Percentiles rank a stretch among this genome's conserved stretches.
Conservation (phyloP, 345 rosid genomes). For the Iberis pinnata region DNA sequence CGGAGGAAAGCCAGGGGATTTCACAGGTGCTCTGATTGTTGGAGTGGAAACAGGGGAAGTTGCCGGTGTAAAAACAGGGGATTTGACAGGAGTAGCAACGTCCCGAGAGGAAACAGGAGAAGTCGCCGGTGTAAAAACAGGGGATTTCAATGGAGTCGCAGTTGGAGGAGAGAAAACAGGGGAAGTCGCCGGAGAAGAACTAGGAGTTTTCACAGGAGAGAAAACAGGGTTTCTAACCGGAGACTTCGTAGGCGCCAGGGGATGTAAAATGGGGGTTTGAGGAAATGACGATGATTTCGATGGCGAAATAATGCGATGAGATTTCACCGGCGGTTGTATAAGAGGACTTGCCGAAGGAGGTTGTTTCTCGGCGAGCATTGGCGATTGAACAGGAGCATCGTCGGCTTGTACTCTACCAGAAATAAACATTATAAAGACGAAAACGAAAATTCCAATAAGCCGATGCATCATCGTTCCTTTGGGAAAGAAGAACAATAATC, state of each 20-base stretch:
- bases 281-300: slow-evolving; percentile 14
- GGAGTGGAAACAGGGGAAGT: slow-evolving; percentile 20
- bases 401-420: slow-evolving; percentile 25
- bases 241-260: slow-evolving; percentile 12
- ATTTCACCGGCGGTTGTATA: background rate
- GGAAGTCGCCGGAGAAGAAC: slow-evolving; percentile 22
- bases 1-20: too few species aligned
- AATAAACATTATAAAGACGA: slow-evolving; percentile 23
- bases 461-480: slow-evolving; percentile 13
- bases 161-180: slow-evolving; percentile 6
- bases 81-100: background rate
- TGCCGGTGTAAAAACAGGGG: slow-evolving; percentile 3
- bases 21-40: too few species aligned
- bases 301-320: slow-evolving; percentile 24
- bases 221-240: background rate
- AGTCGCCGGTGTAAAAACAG: slow-evolving; percentile 5
- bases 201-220: background rate
- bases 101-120: slow-evolving; percentile 31
- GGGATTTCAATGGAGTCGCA: slow-evolving; percentile 7
- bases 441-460: slow-evolving; percentile 9
- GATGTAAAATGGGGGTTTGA: slow-evolving; percentile 8
- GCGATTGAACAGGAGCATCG: slow-evolving; percentile 40
- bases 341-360: background rate
- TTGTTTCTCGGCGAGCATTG: slow-evolving; percentile 8
- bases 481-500: background rate